A percentile compares a stretch with the other conserved stretches of the same genome.
These are phyloP conservation scores for Camellia lanceoleosa DNA, from an alignment of 148 eudicot genomes.

Conservation along the genomic window DNA sequence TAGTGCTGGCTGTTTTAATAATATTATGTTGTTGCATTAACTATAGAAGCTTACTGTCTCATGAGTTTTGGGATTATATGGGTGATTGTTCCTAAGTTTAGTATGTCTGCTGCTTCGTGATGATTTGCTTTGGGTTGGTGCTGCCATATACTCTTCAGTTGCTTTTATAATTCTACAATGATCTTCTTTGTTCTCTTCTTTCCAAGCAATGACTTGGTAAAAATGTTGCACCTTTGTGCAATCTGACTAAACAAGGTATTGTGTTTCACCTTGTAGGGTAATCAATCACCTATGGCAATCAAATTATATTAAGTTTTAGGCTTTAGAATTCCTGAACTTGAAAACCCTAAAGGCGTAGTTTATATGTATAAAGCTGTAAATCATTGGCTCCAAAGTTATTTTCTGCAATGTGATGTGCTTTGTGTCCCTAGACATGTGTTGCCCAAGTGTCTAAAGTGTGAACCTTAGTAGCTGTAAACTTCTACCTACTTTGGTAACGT, in stretches of 20 bases:
- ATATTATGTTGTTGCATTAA: not conserved
- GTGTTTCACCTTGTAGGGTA: not conserved
- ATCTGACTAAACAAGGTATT: not conserved
- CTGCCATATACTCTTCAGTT: not conserved
- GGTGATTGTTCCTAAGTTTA: not conserved
- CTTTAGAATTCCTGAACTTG: not conserved
- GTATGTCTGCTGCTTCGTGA: not conserved
- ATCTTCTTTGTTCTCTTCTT: not conserved
- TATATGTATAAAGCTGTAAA: not conserved
- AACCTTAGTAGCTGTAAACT: too few species aligned
- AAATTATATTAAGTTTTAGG: not conserved
- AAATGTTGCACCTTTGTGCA: not conserved
- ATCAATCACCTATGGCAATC: not conserved
- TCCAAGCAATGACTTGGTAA: constrained; percentile 1
- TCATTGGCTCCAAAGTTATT: too few species aligned
- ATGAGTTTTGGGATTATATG: not conserved
- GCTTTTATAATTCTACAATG: not conserved
- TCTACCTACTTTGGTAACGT: too few species aligned
- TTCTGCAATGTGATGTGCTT: too few species aligned
- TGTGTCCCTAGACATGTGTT: too few species aligned
- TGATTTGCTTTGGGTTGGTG: not conserved
- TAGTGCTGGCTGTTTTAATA: not conserved
- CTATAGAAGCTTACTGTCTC: not conserved
- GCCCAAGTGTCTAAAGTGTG: too few species aligned
- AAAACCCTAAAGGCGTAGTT: not conserved